A percentile compares a stretch with the other conserved stretches of the same genome.
Evolutionary conservation across 345 rosid genomes (phyloP).

Genomic region (Melastoma malabathricum): DNA sequence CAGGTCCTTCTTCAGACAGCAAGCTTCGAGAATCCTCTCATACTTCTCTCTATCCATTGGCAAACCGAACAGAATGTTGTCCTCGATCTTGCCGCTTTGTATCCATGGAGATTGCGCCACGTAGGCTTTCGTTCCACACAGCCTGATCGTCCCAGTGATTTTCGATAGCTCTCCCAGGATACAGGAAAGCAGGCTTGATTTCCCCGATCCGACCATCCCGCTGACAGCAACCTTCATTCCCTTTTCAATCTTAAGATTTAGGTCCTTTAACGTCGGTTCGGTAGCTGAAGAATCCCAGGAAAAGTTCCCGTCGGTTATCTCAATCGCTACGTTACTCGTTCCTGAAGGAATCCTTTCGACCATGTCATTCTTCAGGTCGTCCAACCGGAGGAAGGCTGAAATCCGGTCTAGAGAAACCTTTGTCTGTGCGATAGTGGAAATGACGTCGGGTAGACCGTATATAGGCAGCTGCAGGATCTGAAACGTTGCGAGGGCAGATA

Average conservation of each 20-base stretch:
- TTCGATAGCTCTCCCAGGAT: slow-evolving; percentile 60
- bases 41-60: slow-evolving; percentile 56
- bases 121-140: slow-evolving; percentile 62
- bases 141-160: slow-evolving; percentile 42
- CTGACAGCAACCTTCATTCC: slow-evolving; percentile 74
- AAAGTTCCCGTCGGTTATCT: slow-evolving; percentile 38
- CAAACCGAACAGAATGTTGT: slow-evolving; percentile 70
- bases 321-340: slow-evolving; percentile 29
- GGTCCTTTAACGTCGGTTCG: slow-evolving; percentile 38
- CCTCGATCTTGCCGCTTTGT: slow-evolving; percentile 67
- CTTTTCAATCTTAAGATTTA: slow-evolving; percentile 27
- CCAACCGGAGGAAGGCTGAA: slow-evolving; percentile 43
- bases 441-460: slow-evolving; percentile 42
- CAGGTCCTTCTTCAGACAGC: slow-evolving; percentile 54
- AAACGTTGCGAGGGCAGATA: slow-evolving; percentile 64
- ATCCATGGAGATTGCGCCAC: slow-evolving; percentile 92
- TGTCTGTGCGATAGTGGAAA: slow-evolving; percentile 49
- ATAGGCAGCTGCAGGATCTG: slow-evolving; percentile 55
- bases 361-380: slow-evolving; percentile 33
- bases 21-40: slow-evolving; percentile 52
- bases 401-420: slow-evolving; percentile 64
- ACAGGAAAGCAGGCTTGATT: slow-evolving; percentile 64
- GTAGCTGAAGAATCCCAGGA: slow-evolving; percentile 40
- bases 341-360: slow-evolving; percentile 34
- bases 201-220: slow-evolving; percentile 71